Base-by-base conservation (phyloP, 257 asterid genomes). In the Solanum medicagineum region DNA sequence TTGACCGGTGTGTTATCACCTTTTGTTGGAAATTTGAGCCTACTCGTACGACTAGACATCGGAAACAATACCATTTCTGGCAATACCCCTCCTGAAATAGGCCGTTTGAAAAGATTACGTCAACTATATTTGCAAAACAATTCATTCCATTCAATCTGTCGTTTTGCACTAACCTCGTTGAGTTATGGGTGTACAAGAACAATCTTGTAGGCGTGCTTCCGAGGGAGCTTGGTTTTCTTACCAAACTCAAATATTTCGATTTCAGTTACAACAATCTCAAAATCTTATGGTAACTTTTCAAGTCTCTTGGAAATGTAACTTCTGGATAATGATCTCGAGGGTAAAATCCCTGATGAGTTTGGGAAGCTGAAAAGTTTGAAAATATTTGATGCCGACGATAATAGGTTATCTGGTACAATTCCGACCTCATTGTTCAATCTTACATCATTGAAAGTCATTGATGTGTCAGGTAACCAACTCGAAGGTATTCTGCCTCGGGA, bases 401-500 rank as follows among this genome's bases (percentile, higher is more conserved):
- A 29, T 29, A 66, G 73, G 73, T 66, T 66, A 66, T 66, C 45
- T 29, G 45, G 73, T 29, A 66, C n/a, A 66, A 29, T 66, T 66
- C 45, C 45, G 45, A 66, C n/a, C 44, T 29, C 73, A 66, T 3
- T 29, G 1, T 66, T 3, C 12, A 66, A 66, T 36, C 45, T 14
- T 66, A 14, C 45, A 20, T 29, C 73, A 44, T 66, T 66, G 73
- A 7, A 29, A 29, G 45, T 66, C 45, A 66, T 29, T 29, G 73
- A 66, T 29, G 73, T 7, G 45, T 29, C 73, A 7, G 2, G 0
- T 29, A 29, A 66, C 45, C n/a, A 66, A 66, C 44, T 66, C 19
- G 45, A 29, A 66, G n/a, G 73, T 66, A 66, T 45, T 66, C 92
- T 75, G 4, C 89, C 89, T 17, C 19, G 66, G 5, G 51, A 85